Evolutionary conservation across 345 rosid genomes (phyloP).

Genomic region (Corchorus olitorius): DNA sequence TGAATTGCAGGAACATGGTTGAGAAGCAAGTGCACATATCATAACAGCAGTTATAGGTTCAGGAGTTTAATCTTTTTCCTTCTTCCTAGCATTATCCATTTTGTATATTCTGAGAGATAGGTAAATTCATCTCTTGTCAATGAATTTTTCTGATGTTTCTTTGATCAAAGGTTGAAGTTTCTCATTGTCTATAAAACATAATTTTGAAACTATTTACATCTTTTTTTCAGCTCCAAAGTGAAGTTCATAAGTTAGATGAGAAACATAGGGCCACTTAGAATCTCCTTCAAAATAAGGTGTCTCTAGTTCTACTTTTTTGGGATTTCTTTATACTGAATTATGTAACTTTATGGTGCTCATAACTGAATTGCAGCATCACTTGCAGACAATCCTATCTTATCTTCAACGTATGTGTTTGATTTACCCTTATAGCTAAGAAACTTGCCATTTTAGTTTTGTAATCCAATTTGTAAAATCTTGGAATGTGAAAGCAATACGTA

Average conservation of each 20-base stretch:
- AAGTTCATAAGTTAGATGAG: conserved; percentile 52
- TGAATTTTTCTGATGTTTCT: too few species aligned
- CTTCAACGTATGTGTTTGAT: too few species aligned
- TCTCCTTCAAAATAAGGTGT: conserved; percentile 67
- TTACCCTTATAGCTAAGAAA: too few species aligned
- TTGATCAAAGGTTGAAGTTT: neutral
- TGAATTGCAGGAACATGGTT: conserved; percentile 28
- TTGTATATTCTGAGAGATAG: too few species aligned
- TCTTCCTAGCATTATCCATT: too few species aligned
- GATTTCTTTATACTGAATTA: neutral
- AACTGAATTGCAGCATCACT: too few species aligned
- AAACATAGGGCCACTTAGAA: conserved; percentile 52
- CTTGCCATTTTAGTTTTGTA: too few species aligned
- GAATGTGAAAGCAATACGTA: too few species aligned
- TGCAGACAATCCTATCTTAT: too few species aligned
- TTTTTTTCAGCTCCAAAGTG: conserved; percentile 56
- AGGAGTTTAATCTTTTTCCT: conserved; percentile 46
- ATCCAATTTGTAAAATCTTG: too few species aligned
- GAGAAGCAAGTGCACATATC: conserved; percentile 49
- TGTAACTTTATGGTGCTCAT: neutral
- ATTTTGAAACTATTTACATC: neutral
- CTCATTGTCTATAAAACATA: neutral
- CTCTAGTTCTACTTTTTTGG: conserved; percentile 1
- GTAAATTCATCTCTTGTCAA: too few species aligned
- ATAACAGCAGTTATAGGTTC: conserved; percentile 53